Percentiles rank a stretch among this genome's conserved stretches.
Evolutionary conservation across 106 monocot genomes (phyloP).

Genomic region (Posidonia australis): DNA sequence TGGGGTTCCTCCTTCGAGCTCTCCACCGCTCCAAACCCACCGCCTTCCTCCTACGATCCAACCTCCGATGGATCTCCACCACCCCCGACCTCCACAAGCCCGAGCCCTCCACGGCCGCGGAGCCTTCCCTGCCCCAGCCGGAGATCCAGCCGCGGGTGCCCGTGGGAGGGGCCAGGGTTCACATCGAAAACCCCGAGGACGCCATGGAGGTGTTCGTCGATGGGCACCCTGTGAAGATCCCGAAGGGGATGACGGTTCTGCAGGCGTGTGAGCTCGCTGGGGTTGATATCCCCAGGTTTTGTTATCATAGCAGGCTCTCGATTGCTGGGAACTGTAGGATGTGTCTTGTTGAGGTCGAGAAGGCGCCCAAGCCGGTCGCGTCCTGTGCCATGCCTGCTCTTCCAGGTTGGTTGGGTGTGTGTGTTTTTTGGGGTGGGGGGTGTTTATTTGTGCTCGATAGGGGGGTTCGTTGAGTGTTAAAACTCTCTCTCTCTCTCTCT

Average conservation of each 20-base stretch:
- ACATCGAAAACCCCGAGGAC: conserved; percentile 62
- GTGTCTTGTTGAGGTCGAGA: conserved; percentile 99
- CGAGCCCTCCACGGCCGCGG: conserved; percentile 34
- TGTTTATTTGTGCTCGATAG: too few species aligned
- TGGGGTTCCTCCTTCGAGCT: conserved; percentile 46
- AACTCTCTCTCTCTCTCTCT: neutral
- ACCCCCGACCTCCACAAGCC: conserved; percentile 48
- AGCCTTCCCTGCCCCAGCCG: conserved; percentile 18
- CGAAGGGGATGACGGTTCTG: conserved; percentile 93
- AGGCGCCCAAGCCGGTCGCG: conserved; percentile 96
- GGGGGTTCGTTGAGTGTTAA: neutral
- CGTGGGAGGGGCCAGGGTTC: conserved; percentile 65
- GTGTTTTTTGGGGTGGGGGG: neutral
- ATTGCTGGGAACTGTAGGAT: conserved; percentile 96
- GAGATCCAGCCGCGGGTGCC: conserved; percentile 38
- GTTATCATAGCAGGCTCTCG: conserved; percentile 83
- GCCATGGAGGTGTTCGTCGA: conserved; percentile 94
- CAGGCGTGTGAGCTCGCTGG: conserved; percentile 95
- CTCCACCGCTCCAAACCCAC: conserved; percentile 41
- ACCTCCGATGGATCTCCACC: conserved; percentile 59
- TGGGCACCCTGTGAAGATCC: conserved; percentile 78
- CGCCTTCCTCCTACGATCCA: conserved; percentile 19
- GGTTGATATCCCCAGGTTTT: conserved; percentile 88
- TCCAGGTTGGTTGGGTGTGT: conserved; percentile 51
- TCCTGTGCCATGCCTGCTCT: conserved; percentile 99